Percentiles rank a stretch among this genome's conserved stretches.
Evolutionary conservation across 495 filamentous ascomycete species (phyloP).

Genomic region (Cetradonia linearis): DNA sequence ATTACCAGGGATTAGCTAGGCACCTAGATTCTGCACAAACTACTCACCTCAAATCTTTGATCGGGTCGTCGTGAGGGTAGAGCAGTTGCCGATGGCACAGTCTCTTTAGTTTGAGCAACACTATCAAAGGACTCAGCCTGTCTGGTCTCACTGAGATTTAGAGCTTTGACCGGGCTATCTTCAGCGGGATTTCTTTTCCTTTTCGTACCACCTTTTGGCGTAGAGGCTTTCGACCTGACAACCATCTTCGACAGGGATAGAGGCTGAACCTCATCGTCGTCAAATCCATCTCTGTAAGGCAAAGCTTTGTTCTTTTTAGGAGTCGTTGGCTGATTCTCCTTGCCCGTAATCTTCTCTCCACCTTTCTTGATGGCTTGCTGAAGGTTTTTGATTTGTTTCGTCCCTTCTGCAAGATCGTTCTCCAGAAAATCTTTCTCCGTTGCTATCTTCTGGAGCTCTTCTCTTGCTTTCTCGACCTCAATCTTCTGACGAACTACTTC

Average conservation of each 20-base stretch:
- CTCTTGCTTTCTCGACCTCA: slow-evolving; percentile 45
- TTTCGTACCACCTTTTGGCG: slow-evolving; percentile 51
- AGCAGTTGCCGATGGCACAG: not conserved
- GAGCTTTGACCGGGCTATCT: slow-evolving; percentile 42
- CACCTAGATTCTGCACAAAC: not conserved
- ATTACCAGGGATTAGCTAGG: not conserved
- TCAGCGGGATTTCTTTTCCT: slow-evolving; percentile 49
- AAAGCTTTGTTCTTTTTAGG: slow-evolving; percentile 49
- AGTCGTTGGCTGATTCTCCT: slow-evolving; percentile 37
- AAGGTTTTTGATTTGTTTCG: slow-evolving; percentile 38
- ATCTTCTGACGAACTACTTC: slow-evolving; percentile 44
- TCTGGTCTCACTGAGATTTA: slow-evolving; percentile 39
- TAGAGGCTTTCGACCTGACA: slow-evolving; percentile 42
- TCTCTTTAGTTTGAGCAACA: not conserved
- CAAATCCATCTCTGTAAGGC: slow-evolving; percentile 59
- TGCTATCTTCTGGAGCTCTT: slow-evolving; percentile 49
- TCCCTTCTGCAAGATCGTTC: slow-evolving; percentile 53
- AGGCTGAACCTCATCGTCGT: slow-evolving; percentile 56
- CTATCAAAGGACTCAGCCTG: slow-evolving; percentile 10
- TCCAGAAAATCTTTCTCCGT: slow-evolving; percentile 56
- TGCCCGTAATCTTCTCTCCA: slow-evolving; percentile 25
- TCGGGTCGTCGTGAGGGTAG: slow-evolving; percentile 5
- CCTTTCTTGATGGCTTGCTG: slow-evolving; percentile 36
- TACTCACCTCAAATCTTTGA: slow-evolving; percentile 14
- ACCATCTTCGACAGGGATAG: slow-evolving; percentile 47